Percentiles rank a stretch among this genome's conserved stretches.
Evolutionary conservation across 2,329 filamentous ascomycete genomes (phyloP).

Genomic region (Botrytis fragariae): DNA sequence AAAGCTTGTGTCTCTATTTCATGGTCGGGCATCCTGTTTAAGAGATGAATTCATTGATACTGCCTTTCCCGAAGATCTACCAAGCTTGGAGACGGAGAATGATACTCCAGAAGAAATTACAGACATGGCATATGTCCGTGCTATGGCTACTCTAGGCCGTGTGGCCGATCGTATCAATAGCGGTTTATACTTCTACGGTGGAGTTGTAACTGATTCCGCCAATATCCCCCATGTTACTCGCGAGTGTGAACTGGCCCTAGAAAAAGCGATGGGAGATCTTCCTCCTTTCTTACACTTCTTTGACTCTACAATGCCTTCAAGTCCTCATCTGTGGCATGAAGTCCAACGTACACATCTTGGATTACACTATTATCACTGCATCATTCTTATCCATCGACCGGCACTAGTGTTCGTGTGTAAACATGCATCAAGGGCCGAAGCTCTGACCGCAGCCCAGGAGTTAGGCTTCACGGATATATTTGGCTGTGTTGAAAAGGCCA

Average conservation of each 20-base stretch:
- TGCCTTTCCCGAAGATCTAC: neutral
- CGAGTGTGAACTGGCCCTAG: neutral
- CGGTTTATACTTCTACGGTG: neutral
- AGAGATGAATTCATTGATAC: neutral
- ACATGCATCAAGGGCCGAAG: neutral
- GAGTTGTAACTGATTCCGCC: neutral
- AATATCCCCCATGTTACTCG: neutral
- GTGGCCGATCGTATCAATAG: neutral
- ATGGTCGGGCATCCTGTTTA: neutral
- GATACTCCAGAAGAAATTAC: neutral
- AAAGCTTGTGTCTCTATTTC: neutral
- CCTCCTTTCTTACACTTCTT: neutral
- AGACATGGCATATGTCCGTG: slow-evolving; percentile 4
- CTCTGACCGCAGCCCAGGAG: neutral
- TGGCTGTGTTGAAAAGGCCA: neutral
- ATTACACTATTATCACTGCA: neutral
- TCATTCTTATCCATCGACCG: neutral
- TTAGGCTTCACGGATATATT: neutral
- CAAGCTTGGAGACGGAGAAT: neutral
- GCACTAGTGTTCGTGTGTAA: neutral
- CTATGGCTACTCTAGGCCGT: neutral
- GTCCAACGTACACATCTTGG: neutral
- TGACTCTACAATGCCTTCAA: neutral
- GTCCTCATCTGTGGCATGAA: neutral
- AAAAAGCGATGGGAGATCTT: neutral